Base-by-base conservation (phyloP, 306 rosid genomes). In the Glycine soja region DNA sequence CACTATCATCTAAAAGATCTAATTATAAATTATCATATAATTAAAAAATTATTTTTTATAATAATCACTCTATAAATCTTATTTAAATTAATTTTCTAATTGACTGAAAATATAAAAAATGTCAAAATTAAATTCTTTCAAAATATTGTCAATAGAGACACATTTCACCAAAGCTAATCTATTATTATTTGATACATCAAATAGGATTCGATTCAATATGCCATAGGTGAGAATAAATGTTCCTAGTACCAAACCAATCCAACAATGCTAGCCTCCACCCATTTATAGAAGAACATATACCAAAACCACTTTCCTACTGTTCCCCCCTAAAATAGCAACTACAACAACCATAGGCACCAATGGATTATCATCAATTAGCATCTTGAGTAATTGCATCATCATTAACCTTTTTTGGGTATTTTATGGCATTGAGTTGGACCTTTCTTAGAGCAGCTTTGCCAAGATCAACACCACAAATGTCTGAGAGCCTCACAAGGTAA, bases 401-500 rank as follows among this genome's bases (percentile, higher is more conserved):
- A 66, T 6, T 6, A 16, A 36, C 57, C 6, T 47, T 12, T 42
- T 72, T 72, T 3, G 98, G 98, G 84, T 92, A 94, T 84, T 94
- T 94, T 3, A 89, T 74, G 18, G 97, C 97, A 80, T 92, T 94
- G 45, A 94, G 92, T 58, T 88, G 78, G 45, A 94, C 69, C 70
- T 94, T 94, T 32, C 98, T 86, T 30, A 92, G 77, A 36, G 91
- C 98, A 84, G 98, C 98, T 81, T 90, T 87, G 12, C 97, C 90
- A 79, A 94, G 93, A 91, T 94, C 98, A 83, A 94, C 79, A 34
- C 97, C 97, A 80, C 98, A 94, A 0, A 89, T 88, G 75, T 94
- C 95, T 83, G 98, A 91, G 18, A 94, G 95, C 85, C 94, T 86
- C 6, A 94, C 90, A 77, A 94, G 93, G 81, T 94, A 94, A 42